phyloP scores from a whole-genome alignment of 495 filamentous ascomycete species.

The Hypoxylon rickii region DNA sequence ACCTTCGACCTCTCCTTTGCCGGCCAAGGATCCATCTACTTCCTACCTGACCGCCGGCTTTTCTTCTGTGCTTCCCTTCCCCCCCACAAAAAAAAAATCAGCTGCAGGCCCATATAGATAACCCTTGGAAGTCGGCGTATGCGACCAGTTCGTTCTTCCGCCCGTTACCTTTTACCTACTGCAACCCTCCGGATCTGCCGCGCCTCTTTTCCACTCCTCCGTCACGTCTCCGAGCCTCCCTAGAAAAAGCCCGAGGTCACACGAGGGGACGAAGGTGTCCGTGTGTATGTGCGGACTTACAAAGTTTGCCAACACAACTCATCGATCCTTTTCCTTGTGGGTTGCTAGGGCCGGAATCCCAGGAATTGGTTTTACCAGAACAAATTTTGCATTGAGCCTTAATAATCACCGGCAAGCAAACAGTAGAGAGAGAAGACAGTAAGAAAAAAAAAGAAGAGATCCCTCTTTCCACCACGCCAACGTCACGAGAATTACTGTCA shows the following conservation, averaged over 20 bases:
- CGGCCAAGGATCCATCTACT: conserved; percentile 10
- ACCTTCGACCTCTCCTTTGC: conserved; percentile 4
- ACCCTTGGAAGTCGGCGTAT: conserved; percentile 21
- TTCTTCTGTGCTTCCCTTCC: conserved; percentile 3
- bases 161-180: conserved; percentile 22
- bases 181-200: conserved; percentile 27
- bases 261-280: conserved; percentile 31
- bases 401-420: conserved; percentile 7
- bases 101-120: conserved; percentile 21
- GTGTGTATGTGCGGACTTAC: conserved; percentile 11
- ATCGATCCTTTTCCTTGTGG: conserved; percentile 28
- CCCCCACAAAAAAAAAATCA: conserved; percentile 28
- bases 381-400: conserved; percentile 15
- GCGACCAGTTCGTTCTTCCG: conserved; percentile 28
- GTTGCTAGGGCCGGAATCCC: conserved; percentile 27
- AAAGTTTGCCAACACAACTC: conserved; percentile 31
- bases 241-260: conserved; percentile 29
- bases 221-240: conserved; percentile 24
- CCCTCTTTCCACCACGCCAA: conserved; percentile 16
- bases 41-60: conserved; percentile 20
- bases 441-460: conserved; percentile 1
- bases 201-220: conserved; percentile 28
- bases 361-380: conserved; percentile 21
- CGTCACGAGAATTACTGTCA: conserved; percentile 26
- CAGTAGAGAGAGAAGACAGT: conserved; percentile 16